Conservation (phyloP, 148 eudicot species). For the Camellia lanceoleosa region DNA sequence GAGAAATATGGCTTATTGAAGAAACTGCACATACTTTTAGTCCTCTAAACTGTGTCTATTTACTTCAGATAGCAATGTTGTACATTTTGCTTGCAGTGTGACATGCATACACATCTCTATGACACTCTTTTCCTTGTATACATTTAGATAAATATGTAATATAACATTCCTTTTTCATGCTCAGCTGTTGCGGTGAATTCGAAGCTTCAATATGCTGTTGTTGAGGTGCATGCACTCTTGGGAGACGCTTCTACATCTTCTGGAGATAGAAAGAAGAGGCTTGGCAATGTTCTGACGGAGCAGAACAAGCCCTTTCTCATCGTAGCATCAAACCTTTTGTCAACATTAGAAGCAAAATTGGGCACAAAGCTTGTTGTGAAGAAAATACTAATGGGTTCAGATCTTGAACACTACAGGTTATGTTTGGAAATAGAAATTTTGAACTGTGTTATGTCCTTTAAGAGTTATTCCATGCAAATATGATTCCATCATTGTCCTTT, state of each 20-base stretch:
- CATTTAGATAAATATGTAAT: neutral
- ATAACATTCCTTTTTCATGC: constrained; percentile 16
- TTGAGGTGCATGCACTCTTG: constrained; percentile 47
- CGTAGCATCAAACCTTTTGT: constrained; percentile 80
- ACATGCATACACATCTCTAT: constrained; percentile 15
- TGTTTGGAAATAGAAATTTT: neutral
- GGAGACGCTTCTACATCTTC: constrained; percentile 44
- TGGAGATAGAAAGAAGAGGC: constrained; percentile 43
- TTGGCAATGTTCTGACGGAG: constrained; percentile 54
- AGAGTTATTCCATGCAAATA: neutral
- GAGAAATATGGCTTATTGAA: too few relatives aligned
- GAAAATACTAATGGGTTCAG: constrained; percentile 35
- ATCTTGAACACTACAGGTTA: constrained; percentile 45
- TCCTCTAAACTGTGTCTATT: too few relatives aligned
- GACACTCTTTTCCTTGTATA: neutral
- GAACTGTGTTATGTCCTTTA: neutral
- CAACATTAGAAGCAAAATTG: constrained; percentile 86
- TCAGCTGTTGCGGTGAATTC: constrained; percentile 96
- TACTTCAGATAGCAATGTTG: too few relatives aligned
- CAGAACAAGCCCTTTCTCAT: constrained; percentile 47
- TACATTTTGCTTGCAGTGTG: too few relatives aligned
- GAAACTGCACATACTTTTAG: too few relatives aligned
- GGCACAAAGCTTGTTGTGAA: constrained; percentile 67
- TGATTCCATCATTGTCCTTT: neutral
- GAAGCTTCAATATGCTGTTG: constrained; percentile 79